Percentiles rank a stretch among this genome's conserved stretches.
Evolutionary conservation across 1,284 basidiomycete genomes (phyloP).

Genomic region (Austroboletus novae-zelandiae): DNA sequence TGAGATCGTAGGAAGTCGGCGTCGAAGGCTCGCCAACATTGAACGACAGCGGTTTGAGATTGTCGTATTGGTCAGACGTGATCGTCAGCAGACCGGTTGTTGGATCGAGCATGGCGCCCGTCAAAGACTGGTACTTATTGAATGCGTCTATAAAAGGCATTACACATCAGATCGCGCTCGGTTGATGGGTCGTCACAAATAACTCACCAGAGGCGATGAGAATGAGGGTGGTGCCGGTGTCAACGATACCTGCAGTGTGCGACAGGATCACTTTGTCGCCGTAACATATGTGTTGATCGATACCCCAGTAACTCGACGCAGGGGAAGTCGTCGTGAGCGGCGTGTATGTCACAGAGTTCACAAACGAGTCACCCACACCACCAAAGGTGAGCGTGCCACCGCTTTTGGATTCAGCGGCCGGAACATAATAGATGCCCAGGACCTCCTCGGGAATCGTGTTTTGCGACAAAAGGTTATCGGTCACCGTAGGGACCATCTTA

Average conservation of each 20-base stretch:
- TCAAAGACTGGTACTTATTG: constrained; percentile 45
- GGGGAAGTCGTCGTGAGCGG: constrained; percentile 48
- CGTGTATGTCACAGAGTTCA: constrained; percentile 39
- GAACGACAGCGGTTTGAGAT: constrained; percentile 8
- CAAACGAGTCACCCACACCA: constrained; percentile 42
- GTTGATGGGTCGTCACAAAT: not conserved
- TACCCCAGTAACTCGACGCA: constrained; percentile 51
- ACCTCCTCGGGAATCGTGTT: constrained; percentile 42
- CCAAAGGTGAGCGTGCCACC: constrained; percentile 52
- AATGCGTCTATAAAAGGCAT: constrained; percentile 43
- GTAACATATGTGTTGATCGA: constrained; percentile 49
- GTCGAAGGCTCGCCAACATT: constrained; percentile 32
- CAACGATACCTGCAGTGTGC: constrained; percentile 27
- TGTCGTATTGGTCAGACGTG: constrained; percentile 29
- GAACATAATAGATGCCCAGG: constrained; percentile 51
- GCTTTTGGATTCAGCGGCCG: constrained; percentile 29
- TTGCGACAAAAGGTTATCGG: constrained; percentile 44
- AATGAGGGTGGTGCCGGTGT: constrained; percentile 48
- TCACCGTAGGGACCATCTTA: constrained; percentile 38
- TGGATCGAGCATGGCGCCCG: constrained; percentile 48
- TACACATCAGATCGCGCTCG: not conserved
- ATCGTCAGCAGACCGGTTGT: constrained; percentile 42
- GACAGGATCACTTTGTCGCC: constrained; percentile 39
- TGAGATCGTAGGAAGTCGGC: constrained; percentile 38
- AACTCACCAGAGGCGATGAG: constrained; percentile 36